Evolutionary conservation across 495 filamentous ascomycete species (phyloP).

Genomic region (Penicillium cinerascens): DNA sequence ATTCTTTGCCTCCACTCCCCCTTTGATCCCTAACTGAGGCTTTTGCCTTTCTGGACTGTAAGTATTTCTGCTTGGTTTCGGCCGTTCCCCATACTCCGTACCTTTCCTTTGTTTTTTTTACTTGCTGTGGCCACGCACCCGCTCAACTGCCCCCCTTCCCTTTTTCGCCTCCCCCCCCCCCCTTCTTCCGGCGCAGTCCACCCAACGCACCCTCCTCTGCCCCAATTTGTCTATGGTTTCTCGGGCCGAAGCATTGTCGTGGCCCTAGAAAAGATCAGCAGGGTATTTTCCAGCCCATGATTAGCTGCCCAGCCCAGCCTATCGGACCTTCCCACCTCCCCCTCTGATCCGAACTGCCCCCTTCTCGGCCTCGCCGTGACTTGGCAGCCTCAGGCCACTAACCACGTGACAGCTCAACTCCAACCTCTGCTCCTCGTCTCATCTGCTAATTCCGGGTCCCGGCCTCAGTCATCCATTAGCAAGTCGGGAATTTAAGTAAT

Average conservation of each 20-base stretch:
- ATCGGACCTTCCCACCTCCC: conserved; percentile 1
- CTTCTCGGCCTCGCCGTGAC: background rate
- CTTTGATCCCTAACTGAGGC: conserved; percentile 6
- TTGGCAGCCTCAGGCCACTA: conserved; percentile 28
- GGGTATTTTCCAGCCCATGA: conserved; percentile 8
- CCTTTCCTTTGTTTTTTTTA: conserved; percentile 5
- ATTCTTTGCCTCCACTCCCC: conserved; percentile 7
- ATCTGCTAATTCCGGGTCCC: conserved; percentile 41
- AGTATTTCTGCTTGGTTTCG: conserved; percentile 12
- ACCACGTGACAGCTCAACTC: conserved; percentile 39
- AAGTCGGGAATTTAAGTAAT: conserved; percentile 45
- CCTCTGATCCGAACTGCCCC: background rate
- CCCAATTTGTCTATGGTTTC: conserved; percentile 19
- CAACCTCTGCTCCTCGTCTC: conserved; percentile 32
- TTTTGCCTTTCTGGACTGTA: conserved; percentile 10
- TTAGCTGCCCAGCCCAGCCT: conserved; percentile 18
- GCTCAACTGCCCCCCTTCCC: conserved; percentile 5
- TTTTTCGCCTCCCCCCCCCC: conserved; percentile 13
- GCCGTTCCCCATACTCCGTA: conserved; percentile 4
- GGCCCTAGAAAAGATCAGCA: conserved; percentile 12
- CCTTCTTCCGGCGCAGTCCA: conserved; percentile 13
- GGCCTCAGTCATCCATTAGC: conserved; percentile 41
- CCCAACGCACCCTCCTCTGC: conserved; percentile 15
- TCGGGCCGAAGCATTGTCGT: conserved; percentile 20
- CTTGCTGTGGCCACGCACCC: conserved; percentile 41